Evolutionary conservation across 208 protist species (phyloP), one percentile per base, ranked within the genome.

Genomic region (Trypanosomatidae sp.): DNA sequence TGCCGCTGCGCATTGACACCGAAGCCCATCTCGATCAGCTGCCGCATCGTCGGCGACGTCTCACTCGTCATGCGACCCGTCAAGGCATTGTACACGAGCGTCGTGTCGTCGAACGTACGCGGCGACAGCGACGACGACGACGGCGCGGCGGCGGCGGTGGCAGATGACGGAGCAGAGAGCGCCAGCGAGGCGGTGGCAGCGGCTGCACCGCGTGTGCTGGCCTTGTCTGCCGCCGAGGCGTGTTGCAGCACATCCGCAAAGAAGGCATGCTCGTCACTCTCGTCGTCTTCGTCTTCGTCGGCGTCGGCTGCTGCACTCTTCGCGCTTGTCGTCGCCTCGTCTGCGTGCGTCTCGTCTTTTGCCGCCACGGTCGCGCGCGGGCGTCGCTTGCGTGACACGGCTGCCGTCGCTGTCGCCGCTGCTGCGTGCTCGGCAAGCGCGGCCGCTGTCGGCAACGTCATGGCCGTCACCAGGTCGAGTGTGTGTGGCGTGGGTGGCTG

Each of bases 61-160:
- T 87, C 77, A 25, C 68, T 88, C 6, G 74, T 82, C 77, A 91
- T 85, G 61, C 82, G 82, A 21, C 82, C 82, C 21, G 53, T 91
- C 6, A 91, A 48, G 5, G 82, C 63, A 59, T 91, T 91, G 61
- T 88, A 91, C 25, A 91, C 66, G 22, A 91, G 64, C 33, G 61
- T 69, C 6, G 55, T 60, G 40, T 69, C 49, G n/a, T 6, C 43
- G 50, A 26, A 32, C 43, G 20, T 66, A 48, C 11, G 37, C 33
- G 18, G 26, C 1, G 21, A 10, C 2, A 11, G 19, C 2, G 5
- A 2, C 4, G 45, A 8, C 19, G 37, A 0, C 21, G 13, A 6
- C 50, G 13, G 35, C 43, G 5, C 2, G 37, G 5, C 26, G 27
- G 10, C 21, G 6, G 16, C 44, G 27, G 5, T 43, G 0, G 39